Conservation (phyloP, 805 yeast species). For the Lipomyces kockii region DNA sequence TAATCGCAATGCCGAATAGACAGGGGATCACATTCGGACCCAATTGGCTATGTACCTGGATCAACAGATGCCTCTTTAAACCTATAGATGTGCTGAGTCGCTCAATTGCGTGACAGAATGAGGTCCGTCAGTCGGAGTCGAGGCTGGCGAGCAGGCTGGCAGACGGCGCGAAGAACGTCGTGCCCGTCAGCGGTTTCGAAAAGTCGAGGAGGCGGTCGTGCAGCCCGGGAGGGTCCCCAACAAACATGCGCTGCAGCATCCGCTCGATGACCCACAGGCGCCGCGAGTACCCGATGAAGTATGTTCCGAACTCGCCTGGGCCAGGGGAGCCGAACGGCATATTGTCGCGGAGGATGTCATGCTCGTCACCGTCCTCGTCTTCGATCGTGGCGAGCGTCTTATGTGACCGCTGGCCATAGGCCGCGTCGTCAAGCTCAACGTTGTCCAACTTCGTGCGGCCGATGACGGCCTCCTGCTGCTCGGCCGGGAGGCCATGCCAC, state of each 20-base stretch:
- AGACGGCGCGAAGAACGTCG: slow-evolving; percentile 37
- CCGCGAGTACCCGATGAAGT: slow-evolving; percentile 37
- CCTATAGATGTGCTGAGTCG: background rate
- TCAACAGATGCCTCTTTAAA: background rate
- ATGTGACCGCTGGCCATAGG: slow-evolving; percentile 38
- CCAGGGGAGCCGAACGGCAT: slow-evolving; percentile 39
- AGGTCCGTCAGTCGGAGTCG: slow-evolving; percentile 12
- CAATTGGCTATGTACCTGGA: no score
- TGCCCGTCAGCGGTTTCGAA: slow-evolving; percentile 25
- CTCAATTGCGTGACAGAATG: background rate
- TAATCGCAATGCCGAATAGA: background rate
- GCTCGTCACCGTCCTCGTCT: slow-evolving; percentile 54
- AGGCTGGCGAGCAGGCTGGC: slow-evolving; percentile 27
- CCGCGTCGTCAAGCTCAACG: slow-evolving; percentile 34
- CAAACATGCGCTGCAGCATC: slow-evolving; percentile 39
- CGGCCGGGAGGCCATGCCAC: slow-evolving; percentile 35
- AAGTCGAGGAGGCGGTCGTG: slow-evolving; percentile 38
- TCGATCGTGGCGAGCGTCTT: slow-evolving; percentile 61
- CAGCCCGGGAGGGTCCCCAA: slow-evolving; percentile 38
- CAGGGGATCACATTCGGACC: no score
- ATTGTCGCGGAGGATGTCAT: slow-evolving; percentile 38
- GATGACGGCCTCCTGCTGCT: slow-evolving; percentile 38
- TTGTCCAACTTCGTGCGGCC: slow-evolving; percentile 39
- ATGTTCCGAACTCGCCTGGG: slow-evolving; percentile 39
- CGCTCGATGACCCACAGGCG: slow-evolving; percentile 31